These are phyloP conservation scores for Emergomyces pasteurianus DNA, from an alignment of 2,329 filamentous ascomycete genomes.

Conservation along the genomic window DNA sequence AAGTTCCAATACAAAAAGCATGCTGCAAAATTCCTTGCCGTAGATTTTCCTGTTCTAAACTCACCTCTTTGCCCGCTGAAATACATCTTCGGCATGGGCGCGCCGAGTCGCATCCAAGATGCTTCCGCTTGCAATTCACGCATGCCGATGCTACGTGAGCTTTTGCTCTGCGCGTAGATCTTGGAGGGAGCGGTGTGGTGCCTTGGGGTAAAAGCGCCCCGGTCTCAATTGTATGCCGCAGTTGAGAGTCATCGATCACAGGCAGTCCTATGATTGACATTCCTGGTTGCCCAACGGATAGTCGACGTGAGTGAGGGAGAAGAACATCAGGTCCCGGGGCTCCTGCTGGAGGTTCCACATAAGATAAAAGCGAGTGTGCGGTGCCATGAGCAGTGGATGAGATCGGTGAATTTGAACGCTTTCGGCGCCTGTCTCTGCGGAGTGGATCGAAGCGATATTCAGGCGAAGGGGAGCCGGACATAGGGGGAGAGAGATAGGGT, in stretches of 20 bases:
- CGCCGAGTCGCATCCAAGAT: slow-evolving; percentile 25
- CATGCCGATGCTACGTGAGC: slow-evolving; percentile 28
- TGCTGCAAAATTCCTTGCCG: not conserved
- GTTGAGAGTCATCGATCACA: slow-evolving; percentile 5
- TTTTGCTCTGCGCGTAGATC: slow-evolving; percentile 24
- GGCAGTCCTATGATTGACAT: not conserved
- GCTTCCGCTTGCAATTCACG: slow-evolving; percentile 29
- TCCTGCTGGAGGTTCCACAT: slow-evolving; percentile 5
- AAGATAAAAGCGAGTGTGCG: slow-evolving; percentile 6
- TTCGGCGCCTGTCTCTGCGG: slow-evolving; percentile 17
- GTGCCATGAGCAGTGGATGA: slow-evolving; percentile 1
- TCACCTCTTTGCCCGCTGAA: slow-evolving; percentile 26
- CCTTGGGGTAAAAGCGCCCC: slow-evolving; percentile 7
- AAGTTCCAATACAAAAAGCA: not conserved
- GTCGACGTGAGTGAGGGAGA: not conserved
- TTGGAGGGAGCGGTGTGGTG: slow-evolving; percentile 13
- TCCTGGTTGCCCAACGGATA: not conserved
- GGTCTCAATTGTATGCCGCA: slow-evolving; percentile 7
- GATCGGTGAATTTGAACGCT: slow-evolving; percentile 16
- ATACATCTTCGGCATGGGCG: slow-evolving; percentile 26
- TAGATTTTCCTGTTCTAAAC: slow-evolving; percentile 1
- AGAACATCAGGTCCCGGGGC: slow-evolving; percentile 1
- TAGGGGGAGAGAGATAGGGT: slow-evolving; percentile 23
- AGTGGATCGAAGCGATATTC: slow-evolving; percentile 15
- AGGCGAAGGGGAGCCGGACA: slow-evolving; percentile 22